These are phyloP conservation scores for Stephania japonica DNA, from an alignment of 164 flowering plant species.

Conservation along the genomic window DNA sequence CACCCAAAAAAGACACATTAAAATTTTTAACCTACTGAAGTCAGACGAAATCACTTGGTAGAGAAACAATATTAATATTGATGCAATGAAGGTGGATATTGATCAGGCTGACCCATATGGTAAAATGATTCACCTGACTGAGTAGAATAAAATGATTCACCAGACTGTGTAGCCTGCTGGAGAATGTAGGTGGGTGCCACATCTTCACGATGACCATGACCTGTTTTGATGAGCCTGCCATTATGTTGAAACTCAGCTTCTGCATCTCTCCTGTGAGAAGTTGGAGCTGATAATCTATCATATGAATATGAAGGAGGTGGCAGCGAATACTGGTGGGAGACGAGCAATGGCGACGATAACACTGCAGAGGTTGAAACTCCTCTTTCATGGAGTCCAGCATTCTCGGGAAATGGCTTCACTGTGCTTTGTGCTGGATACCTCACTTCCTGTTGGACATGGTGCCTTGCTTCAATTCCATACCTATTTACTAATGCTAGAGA, in stretches of 20 bases:
- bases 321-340: slow-evolving; percentile 2
- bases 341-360: slow-evolving; percentile 4
- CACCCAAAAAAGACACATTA: not conserved
- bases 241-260: slow-evolving; percentile 17
- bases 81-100: slow-evolving; percentile 11
- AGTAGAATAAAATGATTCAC: slow-evolving; percentile 7
- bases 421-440: slow-evolving; percentile 11
- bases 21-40: not conserved
- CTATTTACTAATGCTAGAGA: slow-evolving; percentile 3
- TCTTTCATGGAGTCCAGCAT: slow-evolving; percentile 19
- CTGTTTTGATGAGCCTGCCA: slow-evolving; percentile 12
- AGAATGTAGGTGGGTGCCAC: not conserved
- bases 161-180: not conserved
- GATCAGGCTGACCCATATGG: slow-evolving; percentile 8
- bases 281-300: slow-evolving; percentile 19
- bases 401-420: slow-evolving; percentile 3
- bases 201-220: slow-evolving; percentile 17
- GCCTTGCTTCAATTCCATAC: not conserved
- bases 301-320: slow-evolving; percentile 21
- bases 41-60: not conserved
- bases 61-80: slow-evolving; percentile 4
- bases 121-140: slow-evolving; percentile 5
- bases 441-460: not conserved
- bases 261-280: slow-evolving; percentile 18
- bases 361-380: slow-evolving; percentile 12